Base-by-base conservation (phyloP, 176 grass and related monocot genomes). In the Oryza nivara region DNA sequence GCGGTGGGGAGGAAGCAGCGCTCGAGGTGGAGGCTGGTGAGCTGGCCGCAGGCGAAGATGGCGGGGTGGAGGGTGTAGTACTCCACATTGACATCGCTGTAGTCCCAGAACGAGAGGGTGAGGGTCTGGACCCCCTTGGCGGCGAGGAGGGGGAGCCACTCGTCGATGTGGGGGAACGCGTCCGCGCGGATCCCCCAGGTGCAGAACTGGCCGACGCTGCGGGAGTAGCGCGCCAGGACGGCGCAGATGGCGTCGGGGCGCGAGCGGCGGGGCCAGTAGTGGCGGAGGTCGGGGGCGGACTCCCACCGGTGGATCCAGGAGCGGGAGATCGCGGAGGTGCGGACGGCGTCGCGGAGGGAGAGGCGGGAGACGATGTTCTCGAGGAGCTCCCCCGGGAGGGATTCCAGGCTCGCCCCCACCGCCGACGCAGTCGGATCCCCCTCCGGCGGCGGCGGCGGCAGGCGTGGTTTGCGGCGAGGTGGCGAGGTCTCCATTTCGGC, bases 61-160 rank as follows among this genome's bases (percentile, higher is more conserved):
- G 44, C 1, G 20, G 38, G 9, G 40, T 41, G 9, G 16, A 72
- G 16, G 43, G 4, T 11, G 9, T 7, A n/a, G 70, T 13, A 73
- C 8, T 22, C 22, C 41, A 56, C 51, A 19, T 56, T 56, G 15
- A 56, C 14, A 17, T 17, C 51, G 51, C 16, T 19, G 51, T 54
- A 54, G 5, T 54, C 51, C 51, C 51, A 10, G 66, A 80, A 80
- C 32, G 2, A 6, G 46, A 80, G 66, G 19, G 10, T 54, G 47
- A 80, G 46, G 30, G 0, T 3, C 28, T 54, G 65, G 46, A 80
- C 30, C 17, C 40, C 46, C 48, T 80, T 70, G 66, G 11, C 5
- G 78, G 78, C 25, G 66, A 80, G 78, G 65, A 51, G 66, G 32
- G 6, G 20, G 34, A 81, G 2, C 79, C 67, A 81, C 2, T 19